Conservation (phyloP, 2,329 filamentous ascomycete genomes). For the Botryotinia narcissicola region DNA sequence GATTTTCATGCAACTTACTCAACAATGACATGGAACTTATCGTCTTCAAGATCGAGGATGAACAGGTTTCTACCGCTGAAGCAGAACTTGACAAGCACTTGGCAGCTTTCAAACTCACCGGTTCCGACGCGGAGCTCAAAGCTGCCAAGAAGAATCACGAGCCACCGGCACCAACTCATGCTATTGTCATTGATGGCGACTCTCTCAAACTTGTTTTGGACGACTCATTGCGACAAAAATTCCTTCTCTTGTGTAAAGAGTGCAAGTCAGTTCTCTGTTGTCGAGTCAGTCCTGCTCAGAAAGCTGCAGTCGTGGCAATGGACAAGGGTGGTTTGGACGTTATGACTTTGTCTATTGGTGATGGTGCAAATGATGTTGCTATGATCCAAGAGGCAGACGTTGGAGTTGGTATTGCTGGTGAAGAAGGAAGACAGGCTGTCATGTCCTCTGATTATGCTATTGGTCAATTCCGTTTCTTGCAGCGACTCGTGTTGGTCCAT, state of each 20-base stretch:
- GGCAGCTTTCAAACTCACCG: conserved; percentile 71
- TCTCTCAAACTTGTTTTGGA: conserved; percentile 84
- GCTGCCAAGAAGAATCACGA: conserved; percentile 80
- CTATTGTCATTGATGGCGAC: conserved; percentile 92
- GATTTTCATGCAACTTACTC: conserved; percentile 95
- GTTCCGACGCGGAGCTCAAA: conserved; percentile 80
- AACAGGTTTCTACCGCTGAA: conserved; percentile 61
- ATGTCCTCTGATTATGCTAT: conserved; percentile 98
- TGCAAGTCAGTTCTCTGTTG: conserved; percentile 97
- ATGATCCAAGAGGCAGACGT: conserved; percentile 98
- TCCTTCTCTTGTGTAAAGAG: conserved; percentile 91
- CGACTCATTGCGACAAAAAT: conserved; percentile 82
- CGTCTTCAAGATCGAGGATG: conserved; percentile 80
- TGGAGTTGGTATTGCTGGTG: conserved; percentile 92
- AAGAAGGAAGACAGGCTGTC: conserved; percentile 86
- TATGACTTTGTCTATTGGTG: conserved; percentile 91
- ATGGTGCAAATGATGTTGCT: conserved; percentile 92
- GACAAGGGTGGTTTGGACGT: conserved; percentile 94
- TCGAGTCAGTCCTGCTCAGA: conserved; percentile 93
- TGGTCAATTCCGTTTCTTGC: conserved; percentile 86
- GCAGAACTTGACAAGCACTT: conserved; percentile 74
- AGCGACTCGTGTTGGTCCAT: conserved; percentile 82
- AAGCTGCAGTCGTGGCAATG: conserved; percentile 93
- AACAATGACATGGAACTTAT: conserved; percentile 98
- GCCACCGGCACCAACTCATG: conserved; percentile 82